Evolutionary conservation across 345 rosid genomes (phyloP), one percentile per base, ranked within the genome.

Genomic region (Linum lewisii): DNA sequence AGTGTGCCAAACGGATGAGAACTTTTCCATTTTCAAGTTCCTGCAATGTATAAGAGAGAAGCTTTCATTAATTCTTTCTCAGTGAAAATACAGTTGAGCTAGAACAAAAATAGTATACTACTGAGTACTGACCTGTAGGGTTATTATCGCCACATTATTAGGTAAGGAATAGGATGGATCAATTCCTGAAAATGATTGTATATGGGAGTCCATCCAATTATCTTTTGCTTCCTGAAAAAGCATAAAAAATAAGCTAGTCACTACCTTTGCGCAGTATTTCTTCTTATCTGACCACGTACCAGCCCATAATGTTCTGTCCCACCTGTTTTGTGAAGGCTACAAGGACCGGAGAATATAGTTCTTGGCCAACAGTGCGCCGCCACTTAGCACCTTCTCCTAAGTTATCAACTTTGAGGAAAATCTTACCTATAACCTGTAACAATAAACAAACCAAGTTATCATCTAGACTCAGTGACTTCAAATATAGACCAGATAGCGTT

Each of bases 1-100:
- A 67, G 81, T 92, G 99, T 4, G 97, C 99, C 47, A 92, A 65
- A 42, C 99, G 90, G 56, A 92, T 78, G 61, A 92, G 91, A 62
- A 82, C 79, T 42, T 76, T 83, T 58, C 97, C 87, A 61, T 72
- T 82, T 47, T 82, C 83, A 71, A 92, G 82, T 64, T 88, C 97
- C 98, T 88, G 84, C 52, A 49, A 44, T 19, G 34, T 61, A 24
- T 24, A 62, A 22, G 49, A 18, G 23, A 45, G n/a, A 44, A 14
- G 57, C 15, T 15, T 38, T 38, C 10, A 1, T 15, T 38, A 9
- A 10, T 38, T 38, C 2, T 13, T 26, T 9, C 24, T 21, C 58
- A 59, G 54, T 16, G 49, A 59, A 69, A 56, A 19, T 23, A 45
- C 55, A 10, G 22, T 24, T 13, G 15, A 23, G 18, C 19, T 5